Evolutionary conservation across 78 protist genomes (phyloP), one percentile per base, ranked within the genome.

Genomic region (Polysphondylium violaceum): DNA sequence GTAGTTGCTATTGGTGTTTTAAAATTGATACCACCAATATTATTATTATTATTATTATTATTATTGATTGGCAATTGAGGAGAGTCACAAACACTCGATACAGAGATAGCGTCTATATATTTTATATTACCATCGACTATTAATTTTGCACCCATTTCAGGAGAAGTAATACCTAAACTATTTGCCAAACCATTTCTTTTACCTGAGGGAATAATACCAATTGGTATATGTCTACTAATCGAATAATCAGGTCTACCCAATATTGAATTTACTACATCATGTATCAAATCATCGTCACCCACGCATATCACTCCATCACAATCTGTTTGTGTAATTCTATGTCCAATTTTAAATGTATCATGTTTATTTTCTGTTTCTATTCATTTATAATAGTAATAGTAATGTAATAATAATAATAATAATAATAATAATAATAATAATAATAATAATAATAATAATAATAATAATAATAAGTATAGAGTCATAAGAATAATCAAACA

Each of bases 301-400:
- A 81, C 89, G 41, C 89, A 81, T 1, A 81, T 47, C 8, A 81
- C 68, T 41, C 89, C 89, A 68, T 81, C 89, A 47, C 51, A 81
- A 25, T 81, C 89, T 27, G 74, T 81, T 68, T 81, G 89, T 40
- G 41, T 44, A 23, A 81, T 53, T 40, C 60, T 72, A 27, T 58
- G 55, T 81, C 78, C 8, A 19, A 81, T 68, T 33, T 64, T 65
- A 55, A 25, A 53, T 33, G 89, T 73, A 68, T 81, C 89, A 3
- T 40, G 14, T 41, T 55, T 68, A 47, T 43, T 67, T 35, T 68
- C 47, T 25, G 78, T 81, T 43, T 81, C 89, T 73, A n/a, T n/a
- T n/a, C n/a, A n/a, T n/a, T n/a, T n/a, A n/a, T n/a, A n/a, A n/a
- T n/a, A n/a, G n/a, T n/a, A n/a, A n/a, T n/a, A n/a, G n/a, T n/a